These are phyloP conservation scores for Coccomyxa sp. DNA, from an alignment of 139 green algal species.

Conservation along the genomic window DNA sequence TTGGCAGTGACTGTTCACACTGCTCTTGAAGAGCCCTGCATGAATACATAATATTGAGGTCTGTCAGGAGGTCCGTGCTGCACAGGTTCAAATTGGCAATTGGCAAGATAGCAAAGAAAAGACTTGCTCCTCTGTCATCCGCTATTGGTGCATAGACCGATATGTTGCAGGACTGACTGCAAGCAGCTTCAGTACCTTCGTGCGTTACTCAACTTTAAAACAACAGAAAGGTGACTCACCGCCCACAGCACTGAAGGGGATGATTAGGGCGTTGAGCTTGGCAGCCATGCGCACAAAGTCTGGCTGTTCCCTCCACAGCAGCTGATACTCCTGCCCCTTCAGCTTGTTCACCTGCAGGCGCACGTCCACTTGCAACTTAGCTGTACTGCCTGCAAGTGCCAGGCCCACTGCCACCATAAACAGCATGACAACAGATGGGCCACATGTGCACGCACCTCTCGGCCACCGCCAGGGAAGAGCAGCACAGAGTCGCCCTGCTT, in stretches of 20 bases:
- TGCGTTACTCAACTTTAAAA: neutral
- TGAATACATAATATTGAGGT: neutral
- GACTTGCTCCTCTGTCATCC: no score
- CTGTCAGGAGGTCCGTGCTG: no score
- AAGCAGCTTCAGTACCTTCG: neutral
- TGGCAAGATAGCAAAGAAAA: no score
- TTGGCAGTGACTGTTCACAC: neutral
- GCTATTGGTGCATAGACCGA: neutral
- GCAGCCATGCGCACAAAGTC: slow-evolving; percentile 81
- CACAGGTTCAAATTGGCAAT: no score
- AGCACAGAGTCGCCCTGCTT: slow-evolving; percentile 48
- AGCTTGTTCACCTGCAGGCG: slow-evolving; percentile 54
- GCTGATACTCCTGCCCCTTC: slow-evolving; percentile 68
- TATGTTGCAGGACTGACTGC: neutral
- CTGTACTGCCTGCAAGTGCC: no score
- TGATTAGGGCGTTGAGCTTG: slow-evolving; percentile 43
- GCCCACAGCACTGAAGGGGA: slow-evolving; percentile 3
- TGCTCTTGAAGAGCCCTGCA: no score
- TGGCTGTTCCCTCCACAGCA: slow-evolving; percentile 65
- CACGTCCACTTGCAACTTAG: neutral
- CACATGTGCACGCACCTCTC: neutral
- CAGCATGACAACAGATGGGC: no score
- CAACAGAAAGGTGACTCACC: neutral
- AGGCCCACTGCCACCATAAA: no score
- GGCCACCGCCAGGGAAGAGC: slow-evolving; percentile 48